A percentile compares a stretch with the other conserved stretches of the same genome.
phyloP scores from a whole-genome alignment of 1,284 basidiomycete genomes.

The Clitocybe nebularis region DNA sequence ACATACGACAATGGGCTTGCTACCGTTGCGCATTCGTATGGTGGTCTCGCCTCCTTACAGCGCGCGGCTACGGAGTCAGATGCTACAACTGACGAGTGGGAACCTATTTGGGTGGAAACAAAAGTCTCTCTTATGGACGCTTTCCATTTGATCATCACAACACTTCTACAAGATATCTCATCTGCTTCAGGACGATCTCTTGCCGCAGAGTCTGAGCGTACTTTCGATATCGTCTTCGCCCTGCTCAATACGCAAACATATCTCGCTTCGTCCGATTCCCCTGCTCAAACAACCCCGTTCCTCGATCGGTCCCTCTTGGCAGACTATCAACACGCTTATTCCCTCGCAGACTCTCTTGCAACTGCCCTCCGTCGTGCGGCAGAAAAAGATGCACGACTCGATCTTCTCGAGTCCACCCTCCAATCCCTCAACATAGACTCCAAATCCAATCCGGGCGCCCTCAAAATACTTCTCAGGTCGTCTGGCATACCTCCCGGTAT shows the following conservation, averaged over 20 bases:
- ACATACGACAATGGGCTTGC: constrained; percentile 57
- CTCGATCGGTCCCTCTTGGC: constrained; percentile 59
- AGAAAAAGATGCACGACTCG: constrained; percentile 53
- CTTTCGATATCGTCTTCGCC: constrained; percentile 55
- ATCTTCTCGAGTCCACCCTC: constrained; percentile 51
- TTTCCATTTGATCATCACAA: constrained; percentile 55
- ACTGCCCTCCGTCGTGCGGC: constrained; percentile 38
- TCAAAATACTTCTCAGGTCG: constrained; percentile 58
- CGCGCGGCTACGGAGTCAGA: constrained; percentile 15
- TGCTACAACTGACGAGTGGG: constrained; percentile 58
- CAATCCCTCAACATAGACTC: constrained; percentile 29
- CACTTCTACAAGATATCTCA: constrained; percentile 47
- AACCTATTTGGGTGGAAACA: constrained; percentile 61
- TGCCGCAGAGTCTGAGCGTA: constrained; percentile 43
- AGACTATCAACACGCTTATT: constrained; percentile 68
- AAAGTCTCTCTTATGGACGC: constrained; percentile 68
- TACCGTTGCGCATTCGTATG: constrained; percentile 54
- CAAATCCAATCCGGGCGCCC: constrained; percentile 41
- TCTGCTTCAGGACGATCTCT: constrained; percentile 36
- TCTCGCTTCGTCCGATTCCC: constrained; percentile 16
- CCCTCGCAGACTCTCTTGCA: constrained; percentile 46
- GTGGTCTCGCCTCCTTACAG: constrained; percentile 42
- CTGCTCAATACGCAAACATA: constrained; percentile 44
- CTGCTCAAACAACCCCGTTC: constrained; percentile 43
- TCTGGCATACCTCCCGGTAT: constrained; percentile 50